phyloP scores from a whole-genome alignment of 768 basidiomycete species.

The Crassisporium funariophilum region DNA sequence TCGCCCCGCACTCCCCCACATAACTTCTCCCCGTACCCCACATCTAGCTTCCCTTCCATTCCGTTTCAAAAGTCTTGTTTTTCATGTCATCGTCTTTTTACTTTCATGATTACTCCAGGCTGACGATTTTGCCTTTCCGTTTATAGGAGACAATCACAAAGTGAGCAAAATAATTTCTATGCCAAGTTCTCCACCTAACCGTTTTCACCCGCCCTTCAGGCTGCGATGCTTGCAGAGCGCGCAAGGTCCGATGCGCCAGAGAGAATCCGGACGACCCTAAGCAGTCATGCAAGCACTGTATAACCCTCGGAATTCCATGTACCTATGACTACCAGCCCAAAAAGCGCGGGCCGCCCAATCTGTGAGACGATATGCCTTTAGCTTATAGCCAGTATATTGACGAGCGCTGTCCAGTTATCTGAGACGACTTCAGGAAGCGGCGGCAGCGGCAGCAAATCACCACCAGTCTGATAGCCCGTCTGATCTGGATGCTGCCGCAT shows the following conservation, averaged over 20 bases:
- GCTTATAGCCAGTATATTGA: slow-evolving; percentile 6
- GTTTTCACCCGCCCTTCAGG: slow-evolving; percentile 53
- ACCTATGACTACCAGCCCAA: slow-evolving; percentile 94
- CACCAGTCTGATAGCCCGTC: slow-evolving; percentile 35
- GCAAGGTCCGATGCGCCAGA: slow-evolving; percentile 83
- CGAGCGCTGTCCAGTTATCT: slow-evolving; percentile 55
- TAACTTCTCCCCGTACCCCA: slow-evolving; percentile 28
- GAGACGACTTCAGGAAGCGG: slow-evolving; percentile 78
- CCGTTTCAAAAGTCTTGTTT: slow-evolving; percentile 10
- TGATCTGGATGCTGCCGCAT: slow-evolving; percentile 39
- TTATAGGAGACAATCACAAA: slow-evolving; percentile 81
- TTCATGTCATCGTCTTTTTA: slow-evolving; percentile 40
- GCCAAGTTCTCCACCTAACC: slow-evolving; percentile 5
- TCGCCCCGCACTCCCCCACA: slow-evolving; percentile 46
- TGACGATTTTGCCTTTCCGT: slow-evolving; percentile 34
- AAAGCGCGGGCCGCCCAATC: slow-evolving; percentile 90
- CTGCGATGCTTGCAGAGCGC: slow-evolving; percentile 84
- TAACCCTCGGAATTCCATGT: slow-evolving; percentile 79
- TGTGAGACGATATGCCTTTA: slow-evolving; percentile 52
- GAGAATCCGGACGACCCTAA: slow-evolving; percentile 79
- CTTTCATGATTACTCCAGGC: slow-evolving; percentile 22
- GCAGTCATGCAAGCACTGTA: slow-evolving; percentile 85
- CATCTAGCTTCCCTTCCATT: slow-evolving; percentile 25
- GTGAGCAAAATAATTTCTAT: slow-evolving; percentile 46
- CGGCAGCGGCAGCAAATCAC: slow-evolving; percentile 53